Conservation (phyloP, 2,329 filamentous ascomycete genomes). For the Hypoxylon sp. region DNA sequence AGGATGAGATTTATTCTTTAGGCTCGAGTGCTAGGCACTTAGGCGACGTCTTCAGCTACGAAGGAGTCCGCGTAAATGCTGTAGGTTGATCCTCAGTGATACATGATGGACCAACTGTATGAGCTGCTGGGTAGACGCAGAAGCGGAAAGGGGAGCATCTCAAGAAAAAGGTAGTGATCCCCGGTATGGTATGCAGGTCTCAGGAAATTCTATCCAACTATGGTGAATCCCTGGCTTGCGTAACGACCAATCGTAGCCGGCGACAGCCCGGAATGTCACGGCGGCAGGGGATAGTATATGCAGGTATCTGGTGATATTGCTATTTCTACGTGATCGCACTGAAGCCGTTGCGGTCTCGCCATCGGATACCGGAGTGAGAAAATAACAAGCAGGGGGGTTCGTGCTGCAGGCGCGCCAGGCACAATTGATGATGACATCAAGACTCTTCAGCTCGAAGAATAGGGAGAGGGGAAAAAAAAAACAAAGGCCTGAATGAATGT, state of each 20-base stretch:
- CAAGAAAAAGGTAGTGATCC: slow-evolving; percentile 1
- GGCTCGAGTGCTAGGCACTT: neutral
- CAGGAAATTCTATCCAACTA: slow-evolving; percentile 17
- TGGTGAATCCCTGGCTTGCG: slow-evolving; percentile 12
- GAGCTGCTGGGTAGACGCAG: neutral
- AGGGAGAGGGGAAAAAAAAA: neutral
- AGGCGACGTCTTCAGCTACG: neutral
- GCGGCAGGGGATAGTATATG: slow-evolving; percentile 18
- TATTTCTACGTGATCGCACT: slow-evolving; percentile 8
- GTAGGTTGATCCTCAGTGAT: neutral
- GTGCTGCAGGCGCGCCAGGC: neutral
- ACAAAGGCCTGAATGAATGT: neutral
- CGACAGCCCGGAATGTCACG: slow-evolving; percentile 11
- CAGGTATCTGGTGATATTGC: slow-evolving; percentile 16
- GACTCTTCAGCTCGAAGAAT: neutral
- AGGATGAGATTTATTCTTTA: slow-evolving; percentile 1
- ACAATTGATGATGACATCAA: slow-evolving; percentile 37
- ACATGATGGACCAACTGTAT: neutral
- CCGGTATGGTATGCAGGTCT: neutral
- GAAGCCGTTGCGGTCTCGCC: slow-evolving; percentile 8
- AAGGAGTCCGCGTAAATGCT: neutral
- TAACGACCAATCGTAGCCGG: neutral
- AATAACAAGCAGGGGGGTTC: neutral
- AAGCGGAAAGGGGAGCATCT: slow-evolving; percentile 6
- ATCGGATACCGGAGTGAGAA: slow-evolving; percentile 24